phyloP scores from a whole-genome alignment of 768 basidiomycete genomes.

The Russula olivacea region DNA sequence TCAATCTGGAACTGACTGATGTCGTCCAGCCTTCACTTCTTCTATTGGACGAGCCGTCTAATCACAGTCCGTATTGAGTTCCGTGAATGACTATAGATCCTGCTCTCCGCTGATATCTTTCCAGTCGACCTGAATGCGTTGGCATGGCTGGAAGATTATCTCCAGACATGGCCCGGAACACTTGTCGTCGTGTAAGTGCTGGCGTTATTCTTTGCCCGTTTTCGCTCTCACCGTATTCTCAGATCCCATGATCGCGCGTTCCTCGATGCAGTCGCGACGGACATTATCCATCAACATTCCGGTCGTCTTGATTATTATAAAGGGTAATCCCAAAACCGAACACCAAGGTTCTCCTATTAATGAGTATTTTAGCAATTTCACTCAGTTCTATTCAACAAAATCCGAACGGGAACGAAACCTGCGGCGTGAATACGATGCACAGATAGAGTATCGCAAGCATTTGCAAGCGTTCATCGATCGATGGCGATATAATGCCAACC shows the following conservation, averaged over 20 bases:
- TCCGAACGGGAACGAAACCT: conserved; percentile 88
- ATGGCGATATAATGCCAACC: conserved; percentile 97
- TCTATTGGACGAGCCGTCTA: conserved; percentile 90
- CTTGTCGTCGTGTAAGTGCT: conserved; percentile 78
- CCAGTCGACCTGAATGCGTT: conserved; percentile 89
- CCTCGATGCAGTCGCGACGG: conserved; percentile 95
- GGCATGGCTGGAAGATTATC: conserved; percentile 96
- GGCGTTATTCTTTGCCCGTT: not conserved
- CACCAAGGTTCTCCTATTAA: conserved; percentile 1
- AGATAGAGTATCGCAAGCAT: conserved; percentile 92
- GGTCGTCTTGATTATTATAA: conserved; percentile 95
- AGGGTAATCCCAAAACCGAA: conserved; percentile 48
- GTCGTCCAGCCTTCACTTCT: conserved; percentile 58
- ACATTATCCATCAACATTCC: conserved; percentile 96
- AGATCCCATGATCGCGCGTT: conserved; percentile 98
- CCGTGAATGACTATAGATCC: not conserved
- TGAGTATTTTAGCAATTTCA: conserved; percentile 68
- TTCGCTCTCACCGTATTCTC: conserved; percentile 6
- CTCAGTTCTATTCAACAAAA: conserved; percentile 98
- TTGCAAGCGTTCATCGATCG: conserved; percentile 97
- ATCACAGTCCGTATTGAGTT: conserved; percentile 64
- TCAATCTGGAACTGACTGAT: conserved; percentile 12
- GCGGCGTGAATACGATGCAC: conserved; percentile 92
- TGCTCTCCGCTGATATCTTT: conserved; percentile 10
- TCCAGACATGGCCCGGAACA: conserved; percentile 91